Evolutionary conservation across 2,329 filamentous ascomycete species (phyloP), one percentile per base, ranked within the genome.

Genomic region (Diaporthe aspalathi): DNA sequence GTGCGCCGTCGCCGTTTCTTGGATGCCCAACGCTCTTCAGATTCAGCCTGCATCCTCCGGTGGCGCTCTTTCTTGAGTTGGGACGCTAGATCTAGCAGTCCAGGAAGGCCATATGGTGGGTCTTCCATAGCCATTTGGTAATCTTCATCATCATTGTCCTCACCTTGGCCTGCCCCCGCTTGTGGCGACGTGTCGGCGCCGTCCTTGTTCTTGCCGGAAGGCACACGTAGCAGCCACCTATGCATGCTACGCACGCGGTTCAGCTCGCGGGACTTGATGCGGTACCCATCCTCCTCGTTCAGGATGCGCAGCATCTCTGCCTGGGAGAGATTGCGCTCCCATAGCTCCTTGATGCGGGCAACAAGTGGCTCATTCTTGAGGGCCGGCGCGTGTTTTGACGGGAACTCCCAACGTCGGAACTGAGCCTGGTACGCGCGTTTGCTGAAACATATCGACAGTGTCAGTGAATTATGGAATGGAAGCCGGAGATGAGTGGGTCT

Each of bases 371-470:
- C 84, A 78, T 94, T 92, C 77, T 92, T 92, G 78, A 94, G 89
- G 1, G 91, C 90, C 0, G 90, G 90, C 72, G 91, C 90, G 75
- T 93, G 90, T 79, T 94, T 94, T 71, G 87, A 89, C 17, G 93
- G 93, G 75, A 96, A 95, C 9, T 89, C 88, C 94, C 94, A 96
- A 79, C 89, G 86, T 77, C 90, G 92, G 81, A 94, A 93, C 75
- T 94, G 92, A 4, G 87, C 90, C 80, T 94, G 92, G 73, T 92
- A 94, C 53, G 91, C 91, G 72, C 93, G 90, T 83, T 93, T 94
- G 80, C 93, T 93, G 80, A 68, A 53, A 38, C 5, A 38, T 12
- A 24, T 6, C 22, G 73, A 56, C 35, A 9, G 1, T 24, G 35
- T 68, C 47, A 68, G 56, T 27, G 27, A n/a, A 17, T 7, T 12